Base-by-base conservation (phyloP, 139 green algal genomes). In the Chlorella sp. region DNA sequence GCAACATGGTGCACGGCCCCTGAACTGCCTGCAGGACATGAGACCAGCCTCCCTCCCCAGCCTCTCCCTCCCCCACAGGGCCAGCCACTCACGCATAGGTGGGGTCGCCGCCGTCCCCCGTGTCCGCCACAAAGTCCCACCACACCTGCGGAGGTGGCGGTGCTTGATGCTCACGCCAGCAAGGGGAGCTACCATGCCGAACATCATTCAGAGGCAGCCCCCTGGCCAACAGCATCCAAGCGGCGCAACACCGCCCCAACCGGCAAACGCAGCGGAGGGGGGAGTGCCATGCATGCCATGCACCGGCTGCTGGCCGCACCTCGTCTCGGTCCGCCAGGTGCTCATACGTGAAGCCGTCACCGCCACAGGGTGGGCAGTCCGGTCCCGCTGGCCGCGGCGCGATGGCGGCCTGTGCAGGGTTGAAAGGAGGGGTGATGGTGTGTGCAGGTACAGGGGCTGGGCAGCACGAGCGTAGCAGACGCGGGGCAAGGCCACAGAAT, bases 121-220 rank as follows among this genome's bases (percentile, higher is more conserved):
- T 96, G 86, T 96, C 94, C 5, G 94, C 95, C 26, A 92, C 92
- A 88, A 98, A 98, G 88, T 98, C 95, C n/a, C 97, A 68, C 95
- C 94, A 98, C 44, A 96, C 70, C 51, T 60, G 51, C 51, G n/a
- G n/a, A n/a, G n/a, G n/a, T n/a, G n/a, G n/a, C n/a, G n/a, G n/a
- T n/a, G n/a, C n/a, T n/a, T n/a, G n/a, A n/a, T n/a, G n/a, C n/a
- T n/a, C n/a, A n/a, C n/a, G n/a, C n/a, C n/a, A n/a, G n/a, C n/a
- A n/a, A n/a, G n/a, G n/a, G n/a, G n/a, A n/a, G n/a, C n/a, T n/a
- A n/a, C n/a, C n/a, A n/a, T n/a, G n/a, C n/a, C n/a, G n/a, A n/a
- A n/a, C n/a, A n/a, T n/a, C n/a, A n/a, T n/a, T n/a, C n/a, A n/a
- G n/a, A n/a, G n/a, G n/a, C n/a, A n/a, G n/a, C n/a, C n/a, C n/a